phyloP scores from a whole-genome alignment of 2,329 filamentous ascomycete genomes.

The Fusarium nelsonii region DNA sequence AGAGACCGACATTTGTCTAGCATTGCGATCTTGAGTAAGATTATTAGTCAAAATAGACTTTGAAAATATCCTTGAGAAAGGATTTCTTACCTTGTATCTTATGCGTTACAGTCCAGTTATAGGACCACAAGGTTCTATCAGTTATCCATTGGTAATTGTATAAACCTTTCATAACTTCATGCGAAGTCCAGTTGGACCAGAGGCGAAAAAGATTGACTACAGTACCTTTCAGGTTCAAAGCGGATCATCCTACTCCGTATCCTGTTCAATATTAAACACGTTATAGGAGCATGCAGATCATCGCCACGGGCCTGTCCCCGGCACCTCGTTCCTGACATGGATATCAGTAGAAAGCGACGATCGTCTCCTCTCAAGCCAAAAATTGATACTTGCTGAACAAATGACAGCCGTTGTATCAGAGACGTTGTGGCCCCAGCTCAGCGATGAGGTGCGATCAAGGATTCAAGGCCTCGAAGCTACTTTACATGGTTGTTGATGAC shows the following conservation, averaged over 20 bases:
- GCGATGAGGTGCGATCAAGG: neutral
- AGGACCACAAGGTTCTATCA: neutral
- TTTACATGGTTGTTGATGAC: no score
- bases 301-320: neutral
- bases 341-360: no score
- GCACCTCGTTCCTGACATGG: neutral
- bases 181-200: neutral
- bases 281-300: neutral
- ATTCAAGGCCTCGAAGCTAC: neutral
- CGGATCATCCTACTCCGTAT: no score
- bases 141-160: neutral
- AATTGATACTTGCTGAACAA: neutral
- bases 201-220: neutral
- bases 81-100: no score
- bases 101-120: neutral
- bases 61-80: no score
- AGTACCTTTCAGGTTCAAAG: no score
- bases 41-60: no score
- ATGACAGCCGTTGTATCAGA: neutral
- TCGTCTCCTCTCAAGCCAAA: neutral
- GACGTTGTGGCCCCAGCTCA: neutral
- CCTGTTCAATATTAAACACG: no score
- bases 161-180: neutral
- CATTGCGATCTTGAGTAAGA: no score
- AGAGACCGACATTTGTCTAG: neutral